A percentile compares a stretch with the other conserved stretches of the same genome.
Conservation (phyloP, 306 rosid genomes). For the Vigna radiata region DNA sequence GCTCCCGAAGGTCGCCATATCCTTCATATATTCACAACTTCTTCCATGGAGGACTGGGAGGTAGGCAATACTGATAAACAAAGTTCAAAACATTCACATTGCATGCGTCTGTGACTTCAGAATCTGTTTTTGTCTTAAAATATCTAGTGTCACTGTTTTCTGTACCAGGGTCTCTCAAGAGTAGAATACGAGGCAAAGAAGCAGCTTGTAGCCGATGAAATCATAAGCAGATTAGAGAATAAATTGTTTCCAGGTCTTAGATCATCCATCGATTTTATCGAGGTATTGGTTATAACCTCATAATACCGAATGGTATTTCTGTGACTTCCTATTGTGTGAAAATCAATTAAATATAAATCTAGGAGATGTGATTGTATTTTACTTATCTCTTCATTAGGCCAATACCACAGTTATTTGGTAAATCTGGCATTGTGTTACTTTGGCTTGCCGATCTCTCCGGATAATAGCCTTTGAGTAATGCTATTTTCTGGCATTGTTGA, state of each 20-base stretch:
- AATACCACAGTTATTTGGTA: too few species aligned
- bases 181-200: constrained; percentile 85
- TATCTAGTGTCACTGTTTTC: constrained; percentile 36
- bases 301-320: neutral
- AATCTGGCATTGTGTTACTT: too few species aligned
- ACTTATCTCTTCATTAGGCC: too few species aligned
- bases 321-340: too few species aligned
- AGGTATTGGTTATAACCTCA: constrained; percentile 58
- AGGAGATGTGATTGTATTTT: too few species aligned
- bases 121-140: constrained; percentile 37
- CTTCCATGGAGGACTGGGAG: constrained; percentile 95
- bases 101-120: constrained; percentile 27
- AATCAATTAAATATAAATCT: too few species aligned
- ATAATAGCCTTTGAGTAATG: too few species aligned
- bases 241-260: constrained; percentile 85
- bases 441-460: too few species aligned
- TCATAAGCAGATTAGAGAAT: constrained; percentile 78
- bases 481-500: too few species aligned
- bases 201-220: constrained; percentile 78
- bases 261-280: constrained; percentile 78
- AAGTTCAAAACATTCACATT: constrained; percentile 20
- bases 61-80: constrained; percentile 50
- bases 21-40: constrained; percentile 94
- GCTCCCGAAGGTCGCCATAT: constrained; percentile 90
- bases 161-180: constrained; percentile 71